Percentiles rank a stretch among this genome's conserved stretches.
Evolutionary conservation across 2,329 filamentous ascomycete species (phyloP).

Genomic region (Phialophora verrucosa): DNA sequence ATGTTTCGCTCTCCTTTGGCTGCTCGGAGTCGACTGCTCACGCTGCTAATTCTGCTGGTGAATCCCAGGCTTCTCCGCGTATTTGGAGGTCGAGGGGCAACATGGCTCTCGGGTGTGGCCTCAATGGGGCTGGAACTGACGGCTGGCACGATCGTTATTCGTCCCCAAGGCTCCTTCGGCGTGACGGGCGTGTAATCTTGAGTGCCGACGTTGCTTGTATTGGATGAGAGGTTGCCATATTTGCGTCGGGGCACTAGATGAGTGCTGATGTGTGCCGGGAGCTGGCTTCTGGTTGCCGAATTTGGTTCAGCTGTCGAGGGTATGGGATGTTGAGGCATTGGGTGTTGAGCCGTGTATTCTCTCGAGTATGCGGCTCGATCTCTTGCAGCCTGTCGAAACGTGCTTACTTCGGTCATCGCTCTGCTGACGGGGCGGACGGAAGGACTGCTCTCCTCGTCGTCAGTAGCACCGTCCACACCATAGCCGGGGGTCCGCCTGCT

Average conservation of each 20-base stretch:
- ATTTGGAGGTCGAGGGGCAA: slow-evolving; percentile 18
- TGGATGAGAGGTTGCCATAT: slow-evolving; percentile 23
- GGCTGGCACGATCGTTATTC: slow-evolving; percentile 35
- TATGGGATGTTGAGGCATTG: slow-evolving; percentile 38
- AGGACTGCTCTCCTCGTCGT: slow-evolving; percentile 46
- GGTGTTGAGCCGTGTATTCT: slow-evolving; percentile 44
- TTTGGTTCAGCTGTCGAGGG: slow-evolving; percentile 21
- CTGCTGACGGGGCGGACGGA: slow-evolving; percentile 49
- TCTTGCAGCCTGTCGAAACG: slow-evolving; percentile 43
- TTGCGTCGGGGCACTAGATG: slow-evolving; percentile 37
- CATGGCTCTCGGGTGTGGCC: slow-evolving; percentile 30
- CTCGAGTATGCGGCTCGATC: slow-evolving; percentile 43
- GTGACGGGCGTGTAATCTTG: slow-evolving; percentile 31
- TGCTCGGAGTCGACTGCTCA: slow-evolving; percentile 37
- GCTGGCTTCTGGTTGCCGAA: slow-evolving; percentile 30
- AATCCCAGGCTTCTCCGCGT: slow-evolving; percentile 37
- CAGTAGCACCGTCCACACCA: slow-evolving; percentile 38
- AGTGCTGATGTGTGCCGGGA: slow-evolving; percentile 35
- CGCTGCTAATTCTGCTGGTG: slow-evolving; percentile 37
- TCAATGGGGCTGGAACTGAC: slow-evolving; percentile 33
- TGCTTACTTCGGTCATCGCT: slow-evolving; percentile 51
- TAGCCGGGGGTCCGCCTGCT: slow-evolving; percentile 45
- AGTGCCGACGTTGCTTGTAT: slow-evolving; percentile 19
- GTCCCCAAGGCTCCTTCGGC: slow-evolving; percentile 36
- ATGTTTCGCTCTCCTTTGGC: slow-evolving; percentile 34